Conservation (phyloP, 2,329 filamentous ascomycete genomes). For the Polytolypa hystricis region DNA sequence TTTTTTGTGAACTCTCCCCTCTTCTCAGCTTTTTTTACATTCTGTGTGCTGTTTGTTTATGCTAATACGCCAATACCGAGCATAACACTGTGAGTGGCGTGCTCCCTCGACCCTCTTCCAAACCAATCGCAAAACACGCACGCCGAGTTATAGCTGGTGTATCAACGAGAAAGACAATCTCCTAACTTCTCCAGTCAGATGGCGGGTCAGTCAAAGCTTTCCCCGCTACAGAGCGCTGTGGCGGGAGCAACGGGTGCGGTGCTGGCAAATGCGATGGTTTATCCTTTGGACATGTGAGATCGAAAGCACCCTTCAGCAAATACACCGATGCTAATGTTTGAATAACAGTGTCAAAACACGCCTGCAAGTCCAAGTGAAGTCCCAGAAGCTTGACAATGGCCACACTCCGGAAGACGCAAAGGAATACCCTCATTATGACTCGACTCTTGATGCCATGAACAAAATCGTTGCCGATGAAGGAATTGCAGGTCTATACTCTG, state of each 20-base stretch:
- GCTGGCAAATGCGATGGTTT: constrained; percentile 87
- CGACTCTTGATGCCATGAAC: constrained; percentile 75
- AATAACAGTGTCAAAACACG: constrained; percentile 86
- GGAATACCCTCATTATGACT: constrained; percentile 64
- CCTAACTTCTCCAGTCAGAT: constrained; percentile 25
- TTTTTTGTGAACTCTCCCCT: not conserved
- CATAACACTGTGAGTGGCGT: too few relatives aligned
- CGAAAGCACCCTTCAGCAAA: too few relatives aligned
- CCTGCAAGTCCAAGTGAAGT: constrained; percentile 85
- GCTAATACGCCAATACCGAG: too few relatives aligned
- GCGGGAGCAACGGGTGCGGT: constrained; percentile 89
- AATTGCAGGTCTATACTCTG: constrained; percentile 70
- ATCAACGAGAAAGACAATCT: not conserved
- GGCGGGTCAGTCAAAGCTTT: constrained; percentile 58
- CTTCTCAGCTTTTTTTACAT: not conserved
- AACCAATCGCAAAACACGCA: not conserved
- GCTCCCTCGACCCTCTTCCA: too few relatives aligned
- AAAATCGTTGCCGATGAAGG: constrained; percentile 79
- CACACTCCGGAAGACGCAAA: constrained; percentile 31
- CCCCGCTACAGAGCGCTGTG: constrained; percentile 86
- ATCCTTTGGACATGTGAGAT: constrained; percentile 88
- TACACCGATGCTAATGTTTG: constrained; percentile 3
- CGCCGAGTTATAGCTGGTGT: too few relatives aligned
- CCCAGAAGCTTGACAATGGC: constrained; percentile 37
- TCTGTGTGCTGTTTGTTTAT: too few relatives aligned